A percentile compares a stretch with the other conserved stretches of the same genome.
Conservation (phyloP, 2,329 filamentous ascomycete genomes). For the Chaetomium sp. region DNA sequence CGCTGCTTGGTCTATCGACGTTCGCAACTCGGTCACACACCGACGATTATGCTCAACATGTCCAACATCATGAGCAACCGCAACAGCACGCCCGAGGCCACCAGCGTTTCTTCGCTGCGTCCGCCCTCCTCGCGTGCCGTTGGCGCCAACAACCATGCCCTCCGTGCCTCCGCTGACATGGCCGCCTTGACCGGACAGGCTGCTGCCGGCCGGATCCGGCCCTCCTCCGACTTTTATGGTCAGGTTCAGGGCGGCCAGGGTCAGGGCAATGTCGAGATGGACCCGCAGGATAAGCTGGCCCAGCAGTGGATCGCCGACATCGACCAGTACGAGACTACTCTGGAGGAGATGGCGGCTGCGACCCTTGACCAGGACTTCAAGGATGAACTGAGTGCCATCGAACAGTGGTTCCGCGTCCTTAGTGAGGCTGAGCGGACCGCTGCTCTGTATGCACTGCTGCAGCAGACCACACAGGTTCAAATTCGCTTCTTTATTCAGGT, state of each 20-base stretch:
- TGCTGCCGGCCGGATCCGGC: constrained; percentile 73
- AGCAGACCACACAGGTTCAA: constrained; percentile 98
- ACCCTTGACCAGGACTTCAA: constrained; percentile 99
- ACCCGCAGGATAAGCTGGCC: constrained; percentile 85
- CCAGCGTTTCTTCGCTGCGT: constrained; percentile 72
- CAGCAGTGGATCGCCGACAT: constrained; percentile 99
- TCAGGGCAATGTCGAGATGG: constrained; percentile 63
- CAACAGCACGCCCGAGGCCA: constrained; percentile 93
- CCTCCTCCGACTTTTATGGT: constrained; percentile 91
- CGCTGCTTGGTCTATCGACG: constrained; percentile 2
- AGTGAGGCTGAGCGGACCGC: constrained; percentile 96
- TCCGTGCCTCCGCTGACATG: constrained; percentile 95
- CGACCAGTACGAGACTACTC: constrained; percentile 95
- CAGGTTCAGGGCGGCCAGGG: constrained; percentile 62
- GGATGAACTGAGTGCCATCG: constrained; percentile 95
- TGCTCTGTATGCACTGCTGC: constrained; percentile 86
- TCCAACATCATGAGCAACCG: constrained; percentile 75
- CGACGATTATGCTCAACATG: constrained; percentile 48
- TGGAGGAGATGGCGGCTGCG: constrained; percentile 97
- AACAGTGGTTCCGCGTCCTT: constrained; percentile 98
- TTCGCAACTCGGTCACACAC: constrained; percentile 6
- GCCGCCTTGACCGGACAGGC: constrained; percentile 65
- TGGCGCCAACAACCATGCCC: constrained; percentile 62
- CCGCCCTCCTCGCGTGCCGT: constrained; percentile 73
- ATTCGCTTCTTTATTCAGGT: constrained; percentile 99